phyloP scores from a whole-genome alignment of 139 green algal genomes.

The Ettlia oleoabundans region DNA sequence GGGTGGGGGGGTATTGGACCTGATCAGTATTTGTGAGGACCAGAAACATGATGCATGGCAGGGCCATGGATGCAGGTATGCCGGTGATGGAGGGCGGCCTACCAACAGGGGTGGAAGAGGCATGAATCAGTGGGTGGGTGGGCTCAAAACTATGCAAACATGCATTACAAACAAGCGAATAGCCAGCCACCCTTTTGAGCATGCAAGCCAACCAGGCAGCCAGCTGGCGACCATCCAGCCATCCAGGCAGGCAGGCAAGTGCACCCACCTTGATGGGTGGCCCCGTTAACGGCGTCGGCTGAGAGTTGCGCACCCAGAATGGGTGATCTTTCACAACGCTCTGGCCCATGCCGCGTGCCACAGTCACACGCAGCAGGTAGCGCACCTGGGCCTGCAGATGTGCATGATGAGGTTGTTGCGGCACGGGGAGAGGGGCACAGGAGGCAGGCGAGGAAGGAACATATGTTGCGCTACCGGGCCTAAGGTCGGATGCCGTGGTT shows the following conservation, averaged over 20 bases:
- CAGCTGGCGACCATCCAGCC: not conserved
- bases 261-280: conserved; percentile 78
- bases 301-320: conserved; percentile 89
- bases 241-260: no score
- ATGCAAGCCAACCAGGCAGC: not conserved
- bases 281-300: conserved; percentile 35
- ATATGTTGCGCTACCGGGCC: not conserved
- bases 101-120: no score
- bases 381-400: conserved; percentile 56
- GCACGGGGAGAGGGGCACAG: not conserved
- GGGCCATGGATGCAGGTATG: no score
- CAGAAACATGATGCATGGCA: not conserved
- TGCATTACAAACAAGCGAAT: not conserved
- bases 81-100: not conserved
- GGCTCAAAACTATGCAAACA: not conserved
- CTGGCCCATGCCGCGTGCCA: conserved; percentile 78
- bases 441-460: not conserved
- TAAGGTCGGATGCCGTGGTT: no score
- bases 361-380: conserved; percentile 90
- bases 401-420: not conserved
- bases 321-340: conserved; percentile 84
- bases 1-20: not conserved
- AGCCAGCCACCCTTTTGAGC: no score
- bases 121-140: no score
- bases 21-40: not conserved